These are phyloP conservation scores for Wickerhamiella infanticola DNA, from an alignment of 1,139 yeast genomes.

Conservation along the genomic window DNA sequence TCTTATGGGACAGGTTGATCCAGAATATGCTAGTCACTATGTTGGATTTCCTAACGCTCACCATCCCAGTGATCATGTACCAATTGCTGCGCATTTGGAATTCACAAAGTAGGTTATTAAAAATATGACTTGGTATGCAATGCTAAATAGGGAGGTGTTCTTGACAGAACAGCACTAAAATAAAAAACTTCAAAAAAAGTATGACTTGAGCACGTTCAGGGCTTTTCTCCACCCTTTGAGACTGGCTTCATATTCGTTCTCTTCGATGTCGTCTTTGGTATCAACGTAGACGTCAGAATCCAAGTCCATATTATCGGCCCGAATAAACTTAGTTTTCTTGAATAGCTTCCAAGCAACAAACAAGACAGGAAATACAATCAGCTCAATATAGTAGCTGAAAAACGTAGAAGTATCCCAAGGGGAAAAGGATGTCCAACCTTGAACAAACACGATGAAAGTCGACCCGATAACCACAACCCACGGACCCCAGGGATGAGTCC, in stretches of 20 bases:
- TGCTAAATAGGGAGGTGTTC: no score
- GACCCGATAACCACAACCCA: slow-evolving; percentile 37
- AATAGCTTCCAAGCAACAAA: slow-evolving; percentile 34
- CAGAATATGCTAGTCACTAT: slow-evolving; percentile 53
- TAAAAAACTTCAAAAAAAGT: not conserved
- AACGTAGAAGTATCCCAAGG: slow-evolving; percentile 42
- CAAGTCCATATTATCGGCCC: slow-evolving; percentile 43
- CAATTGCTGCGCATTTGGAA: slow-evolving; percentile 62
- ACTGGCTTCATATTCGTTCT: slow-evolving; percentile 27
- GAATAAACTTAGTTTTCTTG: slow-evolving; percentile 35
- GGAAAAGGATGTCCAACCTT: slow-evolving; percentile 47
- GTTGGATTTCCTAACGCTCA: slow-evolving; percentile 92
- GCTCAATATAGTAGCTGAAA: slow-evolving; percentile 34
- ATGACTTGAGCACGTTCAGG: slow-evolving; percentile 1
- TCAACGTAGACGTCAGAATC: slow-evolving; percentile 43
- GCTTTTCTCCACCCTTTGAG: slow-evolving; percentile 35
- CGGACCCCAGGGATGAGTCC: slow-evolving; percentile 52
- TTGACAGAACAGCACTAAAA: no score
- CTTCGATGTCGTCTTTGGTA: slow-evolving; percentile 33
- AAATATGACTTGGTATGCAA: not conserved
- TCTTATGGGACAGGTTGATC: slow-evolving; percentile 69
- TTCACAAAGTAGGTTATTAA: slow-evolving; percentile 24
- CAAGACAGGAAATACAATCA: slow-evolving; percentile 34
- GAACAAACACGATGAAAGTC: slow-evolving; percentile 36
- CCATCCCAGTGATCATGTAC: slow-evolving; percentile 89